A percentile compares a stretch with the other conserved stretches of the same genome.
phyloP scores from a whole-genome alignment of 2,329 filamentous ascomycete genomes.

The Purpureocillium lavendulum region DNA sequence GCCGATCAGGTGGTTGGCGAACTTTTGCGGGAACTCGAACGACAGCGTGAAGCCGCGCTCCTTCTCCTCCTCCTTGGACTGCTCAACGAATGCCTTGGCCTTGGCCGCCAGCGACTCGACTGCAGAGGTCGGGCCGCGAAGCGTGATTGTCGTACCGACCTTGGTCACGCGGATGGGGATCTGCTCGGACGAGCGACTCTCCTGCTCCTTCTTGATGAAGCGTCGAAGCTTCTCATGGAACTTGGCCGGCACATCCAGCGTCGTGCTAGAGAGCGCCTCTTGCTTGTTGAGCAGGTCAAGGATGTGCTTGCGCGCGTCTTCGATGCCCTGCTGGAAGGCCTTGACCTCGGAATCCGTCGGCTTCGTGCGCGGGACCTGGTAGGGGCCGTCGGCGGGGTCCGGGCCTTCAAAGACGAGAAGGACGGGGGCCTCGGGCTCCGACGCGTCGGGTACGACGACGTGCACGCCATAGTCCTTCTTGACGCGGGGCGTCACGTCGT shows the following conservation, averaged over 20 bases:
- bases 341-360: conserved; percentile 42
- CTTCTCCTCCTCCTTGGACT: conserved; percentile 87
- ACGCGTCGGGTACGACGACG: conserved; percentile 59
- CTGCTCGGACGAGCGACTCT: conserved; percentile 44
- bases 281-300: conserved; percentile 50
- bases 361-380: conserved; percentile 45
- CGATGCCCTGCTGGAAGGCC: conserved; percentile 46
- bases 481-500: conserved; percentile 54
- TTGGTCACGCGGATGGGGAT: conserved; percentile 54
- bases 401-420: conserved; percentile 69
- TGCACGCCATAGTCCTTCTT: conserved; percentile 65
- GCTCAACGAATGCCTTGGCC: conserved; percentile 70
- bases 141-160: conserved; percentile 53
- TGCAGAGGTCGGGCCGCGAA: conserved; percentile 67
- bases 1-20: conserved; percentile 74
- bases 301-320: conserved; percentile 49
- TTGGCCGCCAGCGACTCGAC: conserved; percentile 67
- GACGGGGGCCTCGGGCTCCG: conserved; percentile 51
- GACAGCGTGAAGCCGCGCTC: conserved; percentile 79
- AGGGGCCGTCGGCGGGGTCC: conserved; percentile 34
- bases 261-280: conserved; percentile 40
- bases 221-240: conserved; percentile 55
- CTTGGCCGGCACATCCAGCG: conserved; percentile 52
- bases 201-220: conserved; percentile 59
- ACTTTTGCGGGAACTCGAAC: conserved; percentile 94